A percentile compares a stretch with the other conserved stretches of the same genome.
phyloP scores from a whole-genome alignment of 192 early-diverging fungal species.

The Haplosporangium gracile region DNA sequence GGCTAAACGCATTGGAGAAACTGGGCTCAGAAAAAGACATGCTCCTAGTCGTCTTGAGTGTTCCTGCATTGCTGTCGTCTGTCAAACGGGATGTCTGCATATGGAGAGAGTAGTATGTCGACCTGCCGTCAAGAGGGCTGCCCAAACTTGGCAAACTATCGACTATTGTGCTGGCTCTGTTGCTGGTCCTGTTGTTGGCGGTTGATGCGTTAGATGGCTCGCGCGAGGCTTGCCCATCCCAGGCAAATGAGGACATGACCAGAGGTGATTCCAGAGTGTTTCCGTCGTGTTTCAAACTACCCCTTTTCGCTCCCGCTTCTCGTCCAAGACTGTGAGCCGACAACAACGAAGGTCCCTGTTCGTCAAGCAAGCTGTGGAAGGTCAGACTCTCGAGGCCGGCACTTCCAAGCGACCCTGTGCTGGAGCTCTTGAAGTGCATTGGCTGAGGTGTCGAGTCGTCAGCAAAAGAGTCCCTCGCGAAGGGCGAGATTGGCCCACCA shows the following conservation, averaged over 20 bases:
- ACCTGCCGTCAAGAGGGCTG: background rate
- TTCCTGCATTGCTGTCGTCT: background rate
- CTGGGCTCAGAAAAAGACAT: slow-evolving; percentile 54
- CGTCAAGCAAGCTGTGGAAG: background rate
- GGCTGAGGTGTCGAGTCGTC: slow-evolving; percentile 11
- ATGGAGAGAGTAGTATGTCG: background rate
- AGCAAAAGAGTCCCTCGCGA: slow-evolving; percentile 4
- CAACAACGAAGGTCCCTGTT: background rate
- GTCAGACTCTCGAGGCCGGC: background rate
- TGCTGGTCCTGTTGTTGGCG: slow-evolving; percentile 1
- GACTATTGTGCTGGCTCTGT: background rate
- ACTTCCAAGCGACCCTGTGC: slow-evolving; percentile 19
- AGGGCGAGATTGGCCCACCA: slow-evolving; percentile 8
- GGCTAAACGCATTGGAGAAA: slow-evolving; percentile 25
- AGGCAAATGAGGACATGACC: slow-evolving; percentile 18
- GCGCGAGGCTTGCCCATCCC: slow-evolving; percentile 1
- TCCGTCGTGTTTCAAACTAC: slow-evolving; percentile 18
- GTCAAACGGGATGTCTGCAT: background rate
- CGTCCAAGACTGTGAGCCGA: slow-evolving; percentile 9
- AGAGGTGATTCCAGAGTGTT: slow-evolving; percentile 26
- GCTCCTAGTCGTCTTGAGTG: slow-evolving; percentile 18
- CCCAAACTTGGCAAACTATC: background rate
- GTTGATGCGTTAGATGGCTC: background rate
- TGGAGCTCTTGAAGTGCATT: slow-evolving; percentile 41
- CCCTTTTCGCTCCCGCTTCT: background rate